These are phyloP conservation scores for Termitomyces sp. DNA, from an alignment of 768 basidiomycete genomes.

Conservation along the genomic window DNA sequence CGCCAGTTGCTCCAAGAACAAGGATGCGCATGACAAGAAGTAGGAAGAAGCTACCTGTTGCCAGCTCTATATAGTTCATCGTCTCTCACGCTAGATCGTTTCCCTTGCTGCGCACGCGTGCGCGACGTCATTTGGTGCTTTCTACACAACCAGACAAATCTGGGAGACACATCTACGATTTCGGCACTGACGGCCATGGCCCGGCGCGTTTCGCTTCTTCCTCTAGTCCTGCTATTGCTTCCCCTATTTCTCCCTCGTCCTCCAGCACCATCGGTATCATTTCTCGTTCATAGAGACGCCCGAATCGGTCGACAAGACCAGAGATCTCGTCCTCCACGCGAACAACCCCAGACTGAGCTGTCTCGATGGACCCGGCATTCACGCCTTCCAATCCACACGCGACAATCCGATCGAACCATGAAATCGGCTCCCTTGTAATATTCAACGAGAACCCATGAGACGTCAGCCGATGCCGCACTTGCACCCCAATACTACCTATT, in stretches of 20 bases:
- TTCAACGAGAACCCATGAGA: constrained; percentile 95
- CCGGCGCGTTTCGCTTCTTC: constrained; percentile 36
- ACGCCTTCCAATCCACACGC: constrained; percentile 91
- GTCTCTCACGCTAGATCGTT: neutral
- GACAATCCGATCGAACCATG: constrained; percentile 85
- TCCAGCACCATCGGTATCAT: constrained; percentile 37
- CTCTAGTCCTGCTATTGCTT: constrained; percentile 43
- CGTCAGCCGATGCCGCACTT: constrained; percentile 90
- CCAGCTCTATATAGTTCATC: neutral
- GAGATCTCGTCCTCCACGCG: constrained; percentile 47
- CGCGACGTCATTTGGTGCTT: too few relatives aligned
- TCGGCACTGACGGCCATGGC: constrained; percentile 31
- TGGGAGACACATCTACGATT: neutral
- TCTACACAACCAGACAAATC: neutral
- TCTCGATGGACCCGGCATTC: constrained; percentile 63
- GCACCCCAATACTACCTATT: constrained; percentile 93
- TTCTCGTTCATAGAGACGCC: constrained; percentile 42
- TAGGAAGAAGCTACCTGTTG: neutral
- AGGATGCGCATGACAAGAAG: constrained; percentile 38
- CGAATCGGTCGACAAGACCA: constrained; percentile 43
- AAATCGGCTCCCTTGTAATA: constrained; percentile 70
- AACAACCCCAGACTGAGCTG: constrained; percentile 32
- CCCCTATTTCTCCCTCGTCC: constrained; percentile 40
- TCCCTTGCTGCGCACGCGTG: neutral
- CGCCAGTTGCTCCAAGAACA: constrained; percentile 68